These are phyloP conservation scores for Corylus americana DNA, from an alignment of 306 rosid species.

Conservation along the genomic window DNA sequence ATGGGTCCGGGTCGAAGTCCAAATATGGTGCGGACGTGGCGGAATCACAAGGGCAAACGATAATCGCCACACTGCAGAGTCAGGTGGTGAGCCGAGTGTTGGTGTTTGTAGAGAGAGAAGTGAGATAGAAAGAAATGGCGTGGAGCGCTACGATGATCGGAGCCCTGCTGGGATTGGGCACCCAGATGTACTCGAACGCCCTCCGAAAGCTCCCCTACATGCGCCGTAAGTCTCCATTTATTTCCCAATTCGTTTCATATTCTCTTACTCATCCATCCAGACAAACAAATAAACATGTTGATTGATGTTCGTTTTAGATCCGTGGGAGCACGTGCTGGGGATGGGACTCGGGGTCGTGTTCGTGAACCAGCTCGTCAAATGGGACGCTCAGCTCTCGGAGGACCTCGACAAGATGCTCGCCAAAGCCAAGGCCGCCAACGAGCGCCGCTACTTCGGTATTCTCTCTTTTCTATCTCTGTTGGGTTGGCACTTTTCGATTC, in stretches of 20 bases:
- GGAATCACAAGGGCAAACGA: background rate
- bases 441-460: conserved; percentile 88
- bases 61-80: background rate
- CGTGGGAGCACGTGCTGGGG: conserved; percentile 93
- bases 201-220: conserved; percentile 98
- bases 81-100: background rate
- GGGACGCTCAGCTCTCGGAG: conserved; percentile 70
- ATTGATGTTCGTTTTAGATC: conserved; percentile 49
- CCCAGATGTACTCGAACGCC: conserved; percentile 94
- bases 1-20: background rate
- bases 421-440: conserved; percentile 91
- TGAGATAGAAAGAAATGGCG: conserved; percentile 41
- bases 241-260: background rate
- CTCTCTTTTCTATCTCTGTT: background rate
- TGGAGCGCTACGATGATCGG: conserved; percentile 80
- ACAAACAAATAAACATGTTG: background rate
- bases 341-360: conserved; percentile 81
- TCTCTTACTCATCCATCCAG: background rate
- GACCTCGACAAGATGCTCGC: conserved; percentile 89
- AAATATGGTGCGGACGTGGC: background rate
- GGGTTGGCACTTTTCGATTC: background rate
- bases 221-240: conserved; percentile 60
- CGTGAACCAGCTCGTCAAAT: conserved; percentile 67
- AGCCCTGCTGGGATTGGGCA: conserved; percentile 77
- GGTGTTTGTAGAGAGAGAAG: background rate